These are phyloP conservation scores for Cercospora zeina DNA, from an alignment of 2,329 filamentous ascomycete genomes.

Conservation along the genomic window DNA sequence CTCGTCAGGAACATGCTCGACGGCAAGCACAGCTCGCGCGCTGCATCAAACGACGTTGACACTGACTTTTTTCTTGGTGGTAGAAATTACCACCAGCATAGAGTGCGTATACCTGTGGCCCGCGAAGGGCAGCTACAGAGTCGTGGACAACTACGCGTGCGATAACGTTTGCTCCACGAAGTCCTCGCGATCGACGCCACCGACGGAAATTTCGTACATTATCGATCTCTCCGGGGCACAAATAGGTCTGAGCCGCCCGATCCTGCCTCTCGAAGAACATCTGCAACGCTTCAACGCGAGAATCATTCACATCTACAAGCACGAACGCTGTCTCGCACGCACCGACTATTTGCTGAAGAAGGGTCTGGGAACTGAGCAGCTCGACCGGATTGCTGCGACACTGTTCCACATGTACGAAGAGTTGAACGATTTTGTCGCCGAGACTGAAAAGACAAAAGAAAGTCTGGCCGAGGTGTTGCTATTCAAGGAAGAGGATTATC, in stretches of 20 bases:
- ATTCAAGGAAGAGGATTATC: neutral
- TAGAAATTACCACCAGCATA: constrained; percentile 5
- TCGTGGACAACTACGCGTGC: neutral
- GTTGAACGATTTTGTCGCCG: neutral
- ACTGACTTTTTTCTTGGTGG: neutral
- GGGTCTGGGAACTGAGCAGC: neutral
- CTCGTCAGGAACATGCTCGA: constrained; percentile 1
- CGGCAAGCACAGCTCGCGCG: neutral
- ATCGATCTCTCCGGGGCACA: constrained; percentile 11
- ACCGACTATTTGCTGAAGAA: neutral
- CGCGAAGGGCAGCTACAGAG: neutral
- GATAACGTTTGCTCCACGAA: neutral
- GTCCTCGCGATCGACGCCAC: constrained; percentile 4
- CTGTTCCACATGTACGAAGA: neutral
- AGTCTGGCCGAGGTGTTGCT: neutral
- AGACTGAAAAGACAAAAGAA: neutral
- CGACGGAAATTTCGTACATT: constrained; percentile 6
- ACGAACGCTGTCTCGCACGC: neutral
- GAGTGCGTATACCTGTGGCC: neutral
- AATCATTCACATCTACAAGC: neutral
- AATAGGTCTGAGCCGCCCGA: neutral
- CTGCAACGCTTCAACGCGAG: neutral
- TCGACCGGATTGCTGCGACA: neutral
- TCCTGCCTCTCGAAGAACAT: neutral
- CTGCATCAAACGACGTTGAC: neutral